phyloP scores from a whole-genome alignment of 352 stramenopile genomes.

The Elongisporangium undulatum region DNA sequence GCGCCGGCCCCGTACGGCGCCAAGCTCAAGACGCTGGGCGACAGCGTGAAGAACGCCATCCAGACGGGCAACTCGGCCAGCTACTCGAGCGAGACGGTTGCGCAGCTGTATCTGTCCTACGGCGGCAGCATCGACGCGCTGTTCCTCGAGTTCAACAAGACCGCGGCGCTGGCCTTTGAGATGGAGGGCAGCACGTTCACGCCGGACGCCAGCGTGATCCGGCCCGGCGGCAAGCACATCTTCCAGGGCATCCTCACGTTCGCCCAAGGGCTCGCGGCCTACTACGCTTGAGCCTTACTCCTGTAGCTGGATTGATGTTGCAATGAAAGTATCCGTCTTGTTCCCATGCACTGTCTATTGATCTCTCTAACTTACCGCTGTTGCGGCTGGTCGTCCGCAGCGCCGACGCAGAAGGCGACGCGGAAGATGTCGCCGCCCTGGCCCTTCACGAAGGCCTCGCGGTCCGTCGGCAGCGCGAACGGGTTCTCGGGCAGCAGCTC shows the following conservation, averaged over 20 bases:
- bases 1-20: conserved; percentile 9
- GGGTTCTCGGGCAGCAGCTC: conserved; percentile 44
- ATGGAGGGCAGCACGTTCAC: conserved; percentile 21
- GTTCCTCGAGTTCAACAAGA: conserved; percentile 13
- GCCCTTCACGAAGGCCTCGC: conserved; percentile 60
- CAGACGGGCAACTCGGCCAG: conserved; percentile 5
- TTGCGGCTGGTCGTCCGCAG: background rate
- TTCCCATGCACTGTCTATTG: background rate
- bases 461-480: conserved; percentile 65
- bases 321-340: background rate
- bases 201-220: conserved; percentile 13
- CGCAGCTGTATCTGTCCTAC: conserved; percentile 19
- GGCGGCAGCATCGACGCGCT: conserved; percentile 22
- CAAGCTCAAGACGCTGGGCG: conserved; percentile 11
- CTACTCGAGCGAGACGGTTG: conserved; percentile 12
- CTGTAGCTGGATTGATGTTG: background rate
- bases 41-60: conserved; percentile 13
- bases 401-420: conserved; percentile 34
- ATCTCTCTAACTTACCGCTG: background rate
- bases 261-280: conserved; percentile 14
- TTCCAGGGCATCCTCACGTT: conserved; percentile 17
- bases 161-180: conserved; percentile 19
- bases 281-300: conserved; percentile 12
- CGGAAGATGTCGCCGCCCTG: conserved; percentile 74
- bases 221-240: conserved; percentile 12